Evolutionary conservation across 78 protist genomes (phyloP).

Genomic region (Planoprotostelium fungivorum): DNA sequence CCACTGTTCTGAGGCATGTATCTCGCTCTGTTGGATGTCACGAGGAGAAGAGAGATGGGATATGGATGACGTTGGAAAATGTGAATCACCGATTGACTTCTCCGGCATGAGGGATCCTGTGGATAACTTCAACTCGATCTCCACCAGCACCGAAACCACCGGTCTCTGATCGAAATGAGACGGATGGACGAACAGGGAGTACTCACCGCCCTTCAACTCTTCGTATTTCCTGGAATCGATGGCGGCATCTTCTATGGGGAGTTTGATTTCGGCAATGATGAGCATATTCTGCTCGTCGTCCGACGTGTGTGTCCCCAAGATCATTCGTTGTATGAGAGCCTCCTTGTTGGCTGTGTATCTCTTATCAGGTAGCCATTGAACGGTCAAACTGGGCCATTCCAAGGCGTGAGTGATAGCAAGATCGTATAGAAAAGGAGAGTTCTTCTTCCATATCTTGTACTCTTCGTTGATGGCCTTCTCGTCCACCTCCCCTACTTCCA

Average conservation of each 20-base stretch:
- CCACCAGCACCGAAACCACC: background rate
- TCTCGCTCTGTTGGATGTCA: conserved; percentile 85
- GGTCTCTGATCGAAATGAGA: background rate
- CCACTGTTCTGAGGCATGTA: conserved; percentile 89
- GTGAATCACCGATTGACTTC: background rate
- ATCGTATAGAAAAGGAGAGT: conserved; percentile 94
- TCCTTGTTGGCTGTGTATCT: conserved; percentile 34
- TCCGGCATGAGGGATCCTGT: background rate
- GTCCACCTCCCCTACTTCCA: too few species aligned
- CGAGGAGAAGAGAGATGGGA: background rate
- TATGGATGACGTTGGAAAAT: background rate
- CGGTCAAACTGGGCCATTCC: conserved; percentile 94
- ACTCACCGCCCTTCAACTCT: conserved; percentile 53
- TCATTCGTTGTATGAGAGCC: conserved; percentile 61
- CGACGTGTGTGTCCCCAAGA: conserved; percentile 95
- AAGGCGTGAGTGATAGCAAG: conserved; percentile 85
- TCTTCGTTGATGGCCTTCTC: conserved; percentile 87
- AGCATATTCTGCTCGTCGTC: conserved; percentile 89
- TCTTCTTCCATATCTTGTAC: conserved; percentile 96
- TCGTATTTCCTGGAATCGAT: conserved; percentile 75
- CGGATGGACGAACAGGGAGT: background rate
- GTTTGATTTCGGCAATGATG: conserved; percentile 76
- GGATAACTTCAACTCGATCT: background rate
- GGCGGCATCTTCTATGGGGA: conserved; percentile 78
- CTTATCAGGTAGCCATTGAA: conserved; percentile 79